Evolutionary conservation across 352 stramenopile genomes (phyloP).

Genomic region (Globisporangium uncinulatum): DNA sequence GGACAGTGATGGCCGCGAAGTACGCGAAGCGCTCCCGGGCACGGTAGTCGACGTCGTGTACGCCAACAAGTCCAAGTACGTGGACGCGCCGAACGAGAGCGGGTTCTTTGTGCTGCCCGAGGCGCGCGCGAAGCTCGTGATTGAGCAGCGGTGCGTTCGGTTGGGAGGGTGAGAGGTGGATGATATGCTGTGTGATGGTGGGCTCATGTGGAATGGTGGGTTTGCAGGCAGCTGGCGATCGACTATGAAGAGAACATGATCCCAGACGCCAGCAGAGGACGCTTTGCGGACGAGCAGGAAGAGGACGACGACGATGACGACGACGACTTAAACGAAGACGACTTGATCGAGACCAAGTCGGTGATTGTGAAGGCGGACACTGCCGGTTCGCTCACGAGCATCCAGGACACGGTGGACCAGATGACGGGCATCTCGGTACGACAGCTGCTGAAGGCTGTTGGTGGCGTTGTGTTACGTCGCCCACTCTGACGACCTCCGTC

Average conservation of each 20-base stretch:
- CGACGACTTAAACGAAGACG: constrained; percentile 31
- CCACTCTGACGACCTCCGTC: background rate
- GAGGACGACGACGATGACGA: constrained; percentile 15
- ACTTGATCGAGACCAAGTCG: constrained; percentile 42
- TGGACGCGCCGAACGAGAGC: constrained; percentile 79
- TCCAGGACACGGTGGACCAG: constrained; percentile 79
- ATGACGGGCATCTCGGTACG: constrained; percentile 51
- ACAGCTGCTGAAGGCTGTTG: background rate
- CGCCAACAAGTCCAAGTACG: constrained; percentile 73
- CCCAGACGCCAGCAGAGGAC: constrained; percentile 8
- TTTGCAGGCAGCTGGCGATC: constrained; percentile 52
- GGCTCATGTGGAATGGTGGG: constrained; percentile 1
- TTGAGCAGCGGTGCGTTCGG: constrained; percentile 56
- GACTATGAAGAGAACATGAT: constrained; percentile 64
- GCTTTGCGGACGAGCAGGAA: background rate
- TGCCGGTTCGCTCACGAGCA: constrained; percentile 73
- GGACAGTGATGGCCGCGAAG: constrained; percentile 49
- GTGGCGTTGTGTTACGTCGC: background rate
- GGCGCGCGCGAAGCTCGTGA: constrained; percentile 52
- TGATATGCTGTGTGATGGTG: background rate
- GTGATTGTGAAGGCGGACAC: constrained; percentile 81
- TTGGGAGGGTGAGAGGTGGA: no score
- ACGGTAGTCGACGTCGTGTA: constrained; percentile 81
- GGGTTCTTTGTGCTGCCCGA: constrained; percentile 72
- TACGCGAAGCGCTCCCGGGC: constrained; percentile 46